A percentile compares a stretch with the other conserved stretches of the same genome.
Conservation (phyloP, 2,329 filamentous ascomycete species). For the Venturia pyrina region DNA sequence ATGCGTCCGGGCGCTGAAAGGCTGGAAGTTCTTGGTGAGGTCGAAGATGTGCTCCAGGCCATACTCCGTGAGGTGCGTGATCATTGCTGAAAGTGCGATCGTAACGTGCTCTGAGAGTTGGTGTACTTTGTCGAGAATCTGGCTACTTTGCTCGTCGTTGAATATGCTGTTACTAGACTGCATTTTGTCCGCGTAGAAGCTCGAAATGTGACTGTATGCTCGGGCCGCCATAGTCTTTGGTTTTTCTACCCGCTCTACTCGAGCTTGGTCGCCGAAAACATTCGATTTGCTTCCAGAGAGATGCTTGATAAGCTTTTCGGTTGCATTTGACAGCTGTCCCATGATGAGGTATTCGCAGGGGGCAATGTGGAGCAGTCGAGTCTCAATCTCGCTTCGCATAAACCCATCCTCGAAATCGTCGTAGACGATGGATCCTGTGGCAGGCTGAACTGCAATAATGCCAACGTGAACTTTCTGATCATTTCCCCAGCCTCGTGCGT, state of each 20-base stretch:
- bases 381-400: constrained; percentile 95
- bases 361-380: constrained; percentile 85
- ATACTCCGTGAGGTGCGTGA: constrained; percentile 83
- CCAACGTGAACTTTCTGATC: constrained; percentile 92
- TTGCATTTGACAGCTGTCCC: constrained; percentile 78
- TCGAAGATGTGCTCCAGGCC: constrained; percentile 92
- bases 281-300: constrained; percentile 81
- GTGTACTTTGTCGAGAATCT: constrained; percentile 75
- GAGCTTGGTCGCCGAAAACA: constrained; percentile 81
- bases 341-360: constrained; percentile 93
- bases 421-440: constrained; percentile 91
- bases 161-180: constrained; percentile 44
- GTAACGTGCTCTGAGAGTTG: constrained; percentile 77
- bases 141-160: constrained; percentile 40
- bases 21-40: constrained; percentile 92
- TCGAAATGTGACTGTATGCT: constrained; percentile 78
- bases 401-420: constrained; percentile 96
- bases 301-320: constrained; percentile 84
- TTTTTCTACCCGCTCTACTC: constrained; percentile 70
- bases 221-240: constrained; percentile 74
- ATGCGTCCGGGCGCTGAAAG: constrained; percentile 85
- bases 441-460: constrained; percentile 86
- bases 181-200: constrained; percentile 84
- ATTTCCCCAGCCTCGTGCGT: constrained; percentile 67
- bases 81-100: constrained; percentile 92